Evolutionary conservation across 2,329 filamentous ascomycete species (phyloP), one percentile per base, ranked within the genome.

Genomic region (Diatrype stigma): DNA sequence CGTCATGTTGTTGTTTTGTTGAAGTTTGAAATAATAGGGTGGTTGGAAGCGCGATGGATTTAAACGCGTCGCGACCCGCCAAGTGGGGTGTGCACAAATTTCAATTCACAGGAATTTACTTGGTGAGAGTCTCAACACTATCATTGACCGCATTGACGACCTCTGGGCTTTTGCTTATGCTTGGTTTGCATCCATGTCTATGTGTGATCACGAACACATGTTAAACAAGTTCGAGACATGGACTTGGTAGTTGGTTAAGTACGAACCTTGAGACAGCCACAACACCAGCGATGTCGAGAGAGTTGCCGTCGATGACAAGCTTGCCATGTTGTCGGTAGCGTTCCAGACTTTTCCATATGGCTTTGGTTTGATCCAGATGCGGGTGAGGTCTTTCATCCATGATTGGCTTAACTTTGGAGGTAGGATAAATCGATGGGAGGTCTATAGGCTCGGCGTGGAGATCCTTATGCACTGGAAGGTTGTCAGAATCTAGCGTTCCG

Each of bases 181-280:
- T 45, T 42, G 47, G 47, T 35, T 49, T 49, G 23, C 47, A 49
- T 14, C 17, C 40, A 44, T 44, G 30, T 19, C 47, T 49, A 30
- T n/a, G n/a, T n/a, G 7, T 45, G 19, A 22, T 26, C 32, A 14
- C 14, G 14, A 8, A 12, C 12, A 23, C 40, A 49, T 28, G 10
- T 35, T 14, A 7, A 14, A 5, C 16, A 44, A n/a, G 28, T 37
- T 8, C n/a, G 21, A 19, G 22, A 22, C 17, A 34, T n/a, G n/a
- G 28, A 22, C 3, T 17, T 26, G 40, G 40, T 26, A 16, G 5
- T 3, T n/a, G 6, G 21, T 7, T 44, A 16, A 19, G 6, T 23
- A 44, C 47, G 28, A 23, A 49, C 47, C 47, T 49, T 8, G 47
- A 49, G n/a, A 49, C 47, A 37, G 47, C 47, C 23, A 49, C 47